A percentile compares a stretch with the other conserved stretches of the same genome.
These are phyloP conservation scores for Globisporangium okanoganense DNA, from an alignment of 352 stramenopile genomes.

Conservation along the genomic window DNA sequence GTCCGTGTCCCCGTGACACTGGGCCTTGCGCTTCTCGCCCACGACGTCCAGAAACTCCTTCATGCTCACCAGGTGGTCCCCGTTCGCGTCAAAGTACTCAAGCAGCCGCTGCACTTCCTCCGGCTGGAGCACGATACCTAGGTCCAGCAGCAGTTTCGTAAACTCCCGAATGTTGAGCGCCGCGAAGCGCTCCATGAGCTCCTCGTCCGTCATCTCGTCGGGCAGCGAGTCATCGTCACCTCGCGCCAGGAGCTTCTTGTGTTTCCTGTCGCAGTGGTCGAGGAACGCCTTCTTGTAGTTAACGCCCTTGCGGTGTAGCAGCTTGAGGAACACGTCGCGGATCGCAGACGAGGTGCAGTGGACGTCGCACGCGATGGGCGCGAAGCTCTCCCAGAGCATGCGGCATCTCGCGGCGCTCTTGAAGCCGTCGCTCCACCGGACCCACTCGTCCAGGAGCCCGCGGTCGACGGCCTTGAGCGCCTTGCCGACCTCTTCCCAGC, in stretches of 20 bases:
- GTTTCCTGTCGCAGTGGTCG: slow-evolving; percentile 52
- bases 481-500: slow-evolving; percentile 81
- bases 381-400: slow-evolving; percentile 85
- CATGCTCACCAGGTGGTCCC: slow-evolving; percentile 60
- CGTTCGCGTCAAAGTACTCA: slow-evolving; percentile 85
- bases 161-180: slow-evolving; percentile 53
- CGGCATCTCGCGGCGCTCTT: slow-evolving; percentile 43
- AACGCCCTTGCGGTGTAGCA: slow-evolving; percentile 83
- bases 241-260: slow-evolving; percentile 49
- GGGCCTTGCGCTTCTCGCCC: slow-evolving; percentile 51
- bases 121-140: slow-evolving; percentile 78
- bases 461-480: slow-evolving; percentile 88
- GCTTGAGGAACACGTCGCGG: slow-evolving; percentile 89
- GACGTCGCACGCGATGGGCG: slow-evolving; percentile 83
- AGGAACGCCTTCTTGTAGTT: slow-evolving; percentile 85
- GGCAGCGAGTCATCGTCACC: slow-evolving; percentile 49
- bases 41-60: slow-evolving; percentile 84
- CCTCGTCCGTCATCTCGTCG: slow-evolving; percentile 58
- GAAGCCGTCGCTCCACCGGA: slow-evolving; percentile 78
- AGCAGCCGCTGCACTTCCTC: slow-evolving; percentile 80
- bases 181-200: slow-evolving; percentile 58
- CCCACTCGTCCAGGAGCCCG: slow-evolving; percentile 76
- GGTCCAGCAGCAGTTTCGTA: slow-evolving; percentile 40
- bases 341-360: slow-evolving; percentile 85
- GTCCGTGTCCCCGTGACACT: slow-evolving; percentile 78